Evolutionary conservation across 1,284 basidiomycete genomes (phyloP), one percentile per base, ranked within the genome.

Genomic region (Leccinum subrobustum): DNA sequence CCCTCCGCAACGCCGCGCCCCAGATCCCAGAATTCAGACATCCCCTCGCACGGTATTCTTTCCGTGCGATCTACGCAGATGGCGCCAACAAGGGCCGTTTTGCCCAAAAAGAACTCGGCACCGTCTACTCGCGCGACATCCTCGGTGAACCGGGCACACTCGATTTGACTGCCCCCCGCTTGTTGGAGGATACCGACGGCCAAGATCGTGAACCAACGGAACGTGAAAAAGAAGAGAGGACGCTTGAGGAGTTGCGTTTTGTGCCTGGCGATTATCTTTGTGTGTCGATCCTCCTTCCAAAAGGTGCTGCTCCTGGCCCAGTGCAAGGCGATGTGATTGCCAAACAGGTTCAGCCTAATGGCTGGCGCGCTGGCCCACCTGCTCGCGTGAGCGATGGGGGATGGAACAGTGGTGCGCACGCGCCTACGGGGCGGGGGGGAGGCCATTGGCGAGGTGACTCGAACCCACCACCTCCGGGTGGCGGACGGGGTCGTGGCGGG

Each of bases 41-140:
- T 70, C 89, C 90, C 2, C 83, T 90, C 47, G 89, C 88, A 1
- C 85, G 88, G 23, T 92, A 88, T 74, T 83, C 85, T 11, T 92
- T 92, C 79, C 83, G 87, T 37, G 84, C 88, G 4, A 82, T 92
- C 44, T 92, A 87, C 65, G 87, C 88, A 1, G 91, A 92, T 71
- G 77, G 86, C 8, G 78, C 81, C 6, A 84, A 83, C 68, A 85
- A 87, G 66, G 90, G 90, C 5, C 82, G 83, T 18, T 88, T 86
- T 65, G 75, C 85, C 0, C 82, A 84, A 69, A 91, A 91, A 75
- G 90, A 92, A 51, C 82, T 92, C 48, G 91, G 91, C 20, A 83
- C 82, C 66, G 86, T 92, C 48, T 89, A 89, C 72, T 88, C 89
- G 33, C 85, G 89, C 63, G 91, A 92, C 74, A 87, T 92, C 64